Percentiles rank a stretch among this genome's conserved stretches.
phyloP scores from a whole-genome alignment of 129 eudicot species.

The Kitagawia praeruptora region DNA sequence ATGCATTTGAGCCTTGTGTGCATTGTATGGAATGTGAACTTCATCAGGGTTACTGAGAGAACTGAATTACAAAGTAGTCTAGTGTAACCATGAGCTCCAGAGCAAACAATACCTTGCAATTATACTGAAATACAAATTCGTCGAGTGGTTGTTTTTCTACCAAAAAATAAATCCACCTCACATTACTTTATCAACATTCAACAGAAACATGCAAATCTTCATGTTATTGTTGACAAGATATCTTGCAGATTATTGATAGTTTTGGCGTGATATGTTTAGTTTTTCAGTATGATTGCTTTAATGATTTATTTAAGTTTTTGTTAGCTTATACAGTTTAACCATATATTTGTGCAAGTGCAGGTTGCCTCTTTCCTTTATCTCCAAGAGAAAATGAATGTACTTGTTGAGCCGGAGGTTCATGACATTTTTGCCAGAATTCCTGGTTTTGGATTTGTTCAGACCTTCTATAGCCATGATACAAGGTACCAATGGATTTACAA shows the following conservation, averaged over 20 bases:
- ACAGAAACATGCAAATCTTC: neutral
- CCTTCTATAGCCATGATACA: constrained; percentile 93
- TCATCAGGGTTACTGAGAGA: neutral
- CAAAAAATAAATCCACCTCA: neutral
- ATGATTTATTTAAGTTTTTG: neutral
- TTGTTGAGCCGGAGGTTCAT: constrained; percentile 98
- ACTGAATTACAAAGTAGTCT: neutral
- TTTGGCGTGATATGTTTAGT: neutral
- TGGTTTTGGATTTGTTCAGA: constrained; percentile 97
- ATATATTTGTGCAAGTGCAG: constrained; percentile 28
- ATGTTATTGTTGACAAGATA: neutral
- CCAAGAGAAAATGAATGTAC: constrained; percentile 90
- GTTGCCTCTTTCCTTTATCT: constrained; percentile 87
- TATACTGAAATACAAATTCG: neutral
- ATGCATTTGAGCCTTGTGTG: neutral
- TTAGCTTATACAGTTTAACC: neutral
- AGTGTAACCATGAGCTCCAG: neutral
- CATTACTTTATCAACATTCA: neutral
- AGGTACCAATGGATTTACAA: constrained; percentile 31
- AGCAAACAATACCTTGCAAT: neutral
- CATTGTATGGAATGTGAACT: neutral
- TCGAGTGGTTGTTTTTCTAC: neutral
- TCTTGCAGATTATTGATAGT: neutral
- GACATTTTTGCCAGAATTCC: constrained; percentile 94
- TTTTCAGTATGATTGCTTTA: neutral